These are phyloP conservation scores for Monilinia fructicola DNA, from an alignment of 2,329 filamentous ascomycete genomes.

Conservation along the genomic window DNA sequence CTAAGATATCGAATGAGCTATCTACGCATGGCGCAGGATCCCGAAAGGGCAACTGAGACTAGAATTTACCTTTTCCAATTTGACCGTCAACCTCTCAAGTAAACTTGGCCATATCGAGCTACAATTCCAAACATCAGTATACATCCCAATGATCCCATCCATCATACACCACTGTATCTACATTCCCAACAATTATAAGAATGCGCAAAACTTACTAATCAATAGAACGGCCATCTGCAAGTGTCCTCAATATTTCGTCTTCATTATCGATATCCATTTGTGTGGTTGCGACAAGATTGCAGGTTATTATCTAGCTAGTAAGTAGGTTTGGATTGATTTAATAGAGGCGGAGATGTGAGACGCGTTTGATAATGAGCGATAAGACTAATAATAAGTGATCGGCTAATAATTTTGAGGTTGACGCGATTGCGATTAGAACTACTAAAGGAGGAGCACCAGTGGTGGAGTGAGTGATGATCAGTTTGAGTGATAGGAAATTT, in stretches of 20 bases:
- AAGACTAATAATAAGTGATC: neutral
- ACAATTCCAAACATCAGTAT: constrained; percentile 28
- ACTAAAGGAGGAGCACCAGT: too few relatives aligned
- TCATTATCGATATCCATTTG: constrained; percentile 57
- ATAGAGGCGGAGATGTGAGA: neutral
- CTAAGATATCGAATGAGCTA: constrained; percentile 19
- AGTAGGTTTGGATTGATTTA: constrained; percentile 1
- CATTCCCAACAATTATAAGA: neutral
- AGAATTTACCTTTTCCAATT: constrained; percentile 41
- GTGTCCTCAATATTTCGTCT: constrained; percentile 43
- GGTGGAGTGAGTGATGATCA: too few relatives aligned
- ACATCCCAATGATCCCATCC: constrained; percentile 19
- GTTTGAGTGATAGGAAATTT: too few relatives aligned
- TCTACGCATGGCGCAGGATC: neutral
- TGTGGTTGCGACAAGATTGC: constrained; percentile 33
- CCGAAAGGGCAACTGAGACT: too few relatives aligned
- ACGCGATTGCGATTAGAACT: neutral
- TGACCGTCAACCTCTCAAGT: constrained; percentile 42
- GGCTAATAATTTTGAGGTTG: neutral
- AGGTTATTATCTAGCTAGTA: too few relatives aligned
- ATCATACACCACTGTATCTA: neutral
- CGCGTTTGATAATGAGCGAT: constrained; percentile 15
- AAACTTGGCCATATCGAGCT: constrained; percentile 45
- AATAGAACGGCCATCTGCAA: constrained; percentile 54
- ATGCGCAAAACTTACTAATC: constrained; percentile 51